Base-by-base conservation (phyloP, 2,329 filamentous ascomycete species). In the Meredithiella fracta region DNA sequence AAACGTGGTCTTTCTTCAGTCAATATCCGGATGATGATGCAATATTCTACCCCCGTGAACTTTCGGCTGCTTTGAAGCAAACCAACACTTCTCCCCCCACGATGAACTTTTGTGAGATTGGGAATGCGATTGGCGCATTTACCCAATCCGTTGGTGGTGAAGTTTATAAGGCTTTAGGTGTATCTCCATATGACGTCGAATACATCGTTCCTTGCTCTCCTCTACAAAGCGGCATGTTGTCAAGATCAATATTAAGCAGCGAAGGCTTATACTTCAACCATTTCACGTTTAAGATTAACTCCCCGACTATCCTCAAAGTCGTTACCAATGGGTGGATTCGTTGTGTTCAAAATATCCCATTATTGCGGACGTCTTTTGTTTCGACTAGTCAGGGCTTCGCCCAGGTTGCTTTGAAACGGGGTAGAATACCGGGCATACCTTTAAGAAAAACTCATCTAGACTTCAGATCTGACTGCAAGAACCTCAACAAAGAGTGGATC, bases 161-260 rank as follows among this genome's bases (percentile, higher is more conserved):
- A 5, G 73, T 78, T 5, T 78, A 77, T 17, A 70, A 70, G 5
- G 67, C 70, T 2, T 69, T 94, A 0, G 67, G 67, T 0, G 60
- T 83, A 1, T 62, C 70, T 0, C 66, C 70, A 1, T 64, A 68
- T 4, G 70, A 80, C 1, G 75, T 95, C 8, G 84, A 92, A 63
- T 78, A 79, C 58, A 78, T 95, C 53, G 80, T 80, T 0, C 90
- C 89, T 3, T 95, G 90, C 64, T 94, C 90, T 0, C 78, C 89
- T 0, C 70, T 95, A 1, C 90, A 96, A 63, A 80, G 91, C 65
- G 90, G 89, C 0, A 91, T 96, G 71, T 79, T 95, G 52, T 83
- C 84, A 4, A 77, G 81, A 51, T 82, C 81, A 23, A 65, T 85
- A 38, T 76, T 67, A 0, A 64, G 79, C 8, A 79, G 71, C 17